phyloP scores from a whole-genome alignment of 805 yeast genomes.

The Ogataea neopini region DNA sequence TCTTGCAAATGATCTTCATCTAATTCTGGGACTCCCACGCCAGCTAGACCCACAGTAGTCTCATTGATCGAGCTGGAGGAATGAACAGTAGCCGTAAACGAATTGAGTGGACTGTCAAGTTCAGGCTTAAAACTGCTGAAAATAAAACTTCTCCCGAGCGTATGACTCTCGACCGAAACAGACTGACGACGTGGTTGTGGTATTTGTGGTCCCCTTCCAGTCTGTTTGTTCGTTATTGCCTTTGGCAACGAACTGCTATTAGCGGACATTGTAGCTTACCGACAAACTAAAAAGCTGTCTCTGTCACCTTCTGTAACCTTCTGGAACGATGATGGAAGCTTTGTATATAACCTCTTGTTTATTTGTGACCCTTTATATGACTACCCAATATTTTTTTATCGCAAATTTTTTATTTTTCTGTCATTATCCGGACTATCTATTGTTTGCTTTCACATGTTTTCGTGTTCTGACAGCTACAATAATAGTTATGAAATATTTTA shows the following conservation, averaged over 20 bases:
- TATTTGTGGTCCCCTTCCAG: slow-evolving; percentile 10
- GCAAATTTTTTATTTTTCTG: background rate
- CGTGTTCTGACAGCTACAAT: slow-evolving; percentile 3
- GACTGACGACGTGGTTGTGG: slow-evolving; percentile 22
- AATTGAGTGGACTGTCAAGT: slow-evolving; percentile 13
- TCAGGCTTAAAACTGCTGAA: slow-evolving; percentile 37
- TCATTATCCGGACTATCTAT: background rate
- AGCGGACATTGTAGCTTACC: slow-evolving; percentile 9
- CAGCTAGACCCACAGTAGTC: slow-evolving; percentile 57
- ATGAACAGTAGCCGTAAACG: slow-evolving; percentile 45
- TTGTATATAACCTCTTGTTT: too few relatives aligned
- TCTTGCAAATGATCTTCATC: slow-evolving; percentile 16
- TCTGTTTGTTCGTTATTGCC: slow-evolving; percentile 16
- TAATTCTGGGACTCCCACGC: slow-evolving; percentile 50
- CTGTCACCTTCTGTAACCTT: too few relatives aligned
- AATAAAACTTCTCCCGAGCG: slow-evolving; percentile 42
- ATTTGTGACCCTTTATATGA: background rate
- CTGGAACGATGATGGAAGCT: too few relatives aligned
- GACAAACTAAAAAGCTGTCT: background rate
- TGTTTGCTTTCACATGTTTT: slow-evolving; percentile 5
- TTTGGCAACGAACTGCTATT: slow-evolving; percentile 25
- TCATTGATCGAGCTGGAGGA: slow-evolving; percentile 54
- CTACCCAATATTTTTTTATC: background rate
- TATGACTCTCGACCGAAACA: slow-evolving; percentile 31
- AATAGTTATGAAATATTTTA: background rate